Evolutionary conservation across 805 yeast genomes (phyloP).

Genomic region (Clavispora fructus): DNA sequence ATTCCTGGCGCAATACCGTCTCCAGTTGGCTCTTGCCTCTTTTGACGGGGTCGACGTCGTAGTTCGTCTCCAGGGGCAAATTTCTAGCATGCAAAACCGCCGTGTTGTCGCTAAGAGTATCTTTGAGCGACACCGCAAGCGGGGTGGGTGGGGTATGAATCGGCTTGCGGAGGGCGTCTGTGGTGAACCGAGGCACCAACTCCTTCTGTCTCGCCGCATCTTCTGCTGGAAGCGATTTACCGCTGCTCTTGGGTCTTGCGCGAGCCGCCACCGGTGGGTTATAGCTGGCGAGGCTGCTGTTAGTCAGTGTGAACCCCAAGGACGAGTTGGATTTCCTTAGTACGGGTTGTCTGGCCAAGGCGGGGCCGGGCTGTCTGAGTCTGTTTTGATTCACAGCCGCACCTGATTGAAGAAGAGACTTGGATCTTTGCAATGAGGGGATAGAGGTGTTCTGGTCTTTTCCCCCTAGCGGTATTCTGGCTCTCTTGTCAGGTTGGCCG

Average conservation of each 20-base stretch:
- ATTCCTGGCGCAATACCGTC: slow-evolving; percentile 2
- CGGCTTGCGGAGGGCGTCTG: slow-evolving; percentile 23
- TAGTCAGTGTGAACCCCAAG: slow-evolving; percentile 23
- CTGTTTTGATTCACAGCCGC: background rate
- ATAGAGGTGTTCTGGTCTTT: slow-evolving; percentile 29
- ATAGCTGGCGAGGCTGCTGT: background rate
- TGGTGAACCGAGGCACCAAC: slow-evolving; percentile 17
- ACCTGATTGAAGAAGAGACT: slow-evolving; percentile 12
- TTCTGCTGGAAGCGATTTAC: slow-evolving; percentile 12
- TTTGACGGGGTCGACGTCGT: slow-evolving; percentile 25
- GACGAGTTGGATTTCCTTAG: slow-evolving; percentile 33
- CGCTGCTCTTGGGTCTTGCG: slow-evolving; percentile 9
- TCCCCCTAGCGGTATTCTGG: slow-evolving; percentile 34
- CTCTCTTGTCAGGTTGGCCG: slow-evolving; percentile 14
- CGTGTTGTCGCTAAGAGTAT: slow-evolving; percentile 16
- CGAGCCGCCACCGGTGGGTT: slow-evolving; percentile 6
- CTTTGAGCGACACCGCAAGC: slow-evolving; percentile 4
- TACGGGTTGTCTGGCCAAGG: slow-evolving; percentile 16
- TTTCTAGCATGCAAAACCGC: slow-evolving; percentile 18
- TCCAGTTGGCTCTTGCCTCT: slow-evolving; percentile 2
- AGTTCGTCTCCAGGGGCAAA: background rate
- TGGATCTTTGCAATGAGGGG: slow-evolving; percentile 28
- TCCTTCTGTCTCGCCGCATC: slow-evolving; percentile 17
- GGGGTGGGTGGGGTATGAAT: slow-evolving; percentile 6
- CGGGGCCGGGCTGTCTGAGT: slow-evolving; percentile 2